A percentile compares a stretch with the other conserved stretches of the same genome.
These are phyloP conservation scores for Scopulariopsis brevicaulis DNA, from an alignment of 2,329 filamentous ascomycete species.

Conservation along the genomic window DNA sequence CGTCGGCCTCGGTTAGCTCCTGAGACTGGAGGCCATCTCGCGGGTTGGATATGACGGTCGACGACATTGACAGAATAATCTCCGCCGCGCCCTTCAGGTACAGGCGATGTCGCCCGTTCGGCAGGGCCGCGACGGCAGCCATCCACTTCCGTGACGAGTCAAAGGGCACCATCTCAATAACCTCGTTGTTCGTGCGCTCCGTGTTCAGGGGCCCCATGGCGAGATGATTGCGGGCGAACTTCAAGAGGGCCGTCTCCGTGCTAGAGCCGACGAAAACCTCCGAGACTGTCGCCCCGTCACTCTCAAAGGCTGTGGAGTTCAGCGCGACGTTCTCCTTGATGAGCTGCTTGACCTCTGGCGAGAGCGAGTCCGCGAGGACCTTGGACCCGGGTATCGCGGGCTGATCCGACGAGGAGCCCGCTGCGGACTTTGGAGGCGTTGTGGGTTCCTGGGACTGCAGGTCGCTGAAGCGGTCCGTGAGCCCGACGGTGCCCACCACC, in stretches of 20 bases:
- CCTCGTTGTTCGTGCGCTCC: constrained; percentile 31
- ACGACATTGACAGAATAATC: constrained; percentile 35
- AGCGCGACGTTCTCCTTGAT: constrained; percentile 28
- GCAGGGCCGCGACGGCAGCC: constrained; percentile 38
- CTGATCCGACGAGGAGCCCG: background rate
- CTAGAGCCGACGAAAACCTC: constrained; percentile 38
- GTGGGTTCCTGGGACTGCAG: constrained; percentile 10
- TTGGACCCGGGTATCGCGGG: background rate
- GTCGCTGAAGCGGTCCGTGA: constrained; percentile 23
- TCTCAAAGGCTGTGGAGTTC: constrained; percentile 44
- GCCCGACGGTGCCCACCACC: constrained; percentile 42
- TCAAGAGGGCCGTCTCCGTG: constrained; percentile 41
- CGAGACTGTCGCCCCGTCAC: constrained; percentile 20
- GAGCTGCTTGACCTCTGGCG: constrained; percentile 19
- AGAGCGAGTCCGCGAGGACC: constrained; percentile 14
- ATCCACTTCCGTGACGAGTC: constrained; percentile 44
- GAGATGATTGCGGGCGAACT: constrained; percentile 36
- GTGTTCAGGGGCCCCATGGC: constrained; percentile 31
- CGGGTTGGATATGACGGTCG: constrained; percentile 31
- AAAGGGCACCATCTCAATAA: constrained; percentile 39
- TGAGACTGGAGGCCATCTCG: constrained; percentile 16
- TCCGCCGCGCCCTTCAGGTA: constrained; percentile 48
- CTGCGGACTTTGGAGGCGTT: background rate
- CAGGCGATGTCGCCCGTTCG: constrained; percentile 32
- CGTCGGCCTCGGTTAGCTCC: constrained; percentile 18